Percentiles rank a stretch among this genome's conserved stretches.
phyloP scores from a whole-genome alignment of 2,329 filamentous ascomycete genomes.

The Berkeleyomyces basicola region DNA sequence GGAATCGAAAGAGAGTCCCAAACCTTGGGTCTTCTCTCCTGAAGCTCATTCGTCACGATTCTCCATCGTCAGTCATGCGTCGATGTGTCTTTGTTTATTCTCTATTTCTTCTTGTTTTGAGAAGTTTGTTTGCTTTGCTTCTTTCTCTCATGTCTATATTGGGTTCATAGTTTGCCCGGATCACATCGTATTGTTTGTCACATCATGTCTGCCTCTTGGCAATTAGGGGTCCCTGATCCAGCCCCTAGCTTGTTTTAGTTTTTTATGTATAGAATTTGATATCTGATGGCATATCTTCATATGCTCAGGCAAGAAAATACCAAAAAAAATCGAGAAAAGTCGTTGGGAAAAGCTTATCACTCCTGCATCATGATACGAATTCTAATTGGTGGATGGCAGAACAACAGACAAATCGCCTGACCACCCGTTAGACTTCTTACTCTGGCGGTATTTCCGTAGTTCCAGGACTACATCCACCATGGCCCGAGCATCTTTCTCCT shows the following conservation, averaged over 20 bases:
- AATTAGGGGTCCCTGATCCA: slow-evolving; percentile 11
- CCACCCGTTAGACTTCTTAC: not conserved
- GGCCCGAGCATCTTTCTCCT: not conserved
- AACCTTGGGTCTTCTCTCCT: not conserved
- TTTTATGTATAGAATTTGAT: slow-evolving; percentile 11
- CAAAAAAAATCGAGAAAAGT: not conserved
- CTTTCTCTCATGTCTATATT: not conserved
- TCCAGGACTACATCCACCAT: slow-evolving; percentile 9
- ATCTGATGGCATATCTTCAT: slow-evolving; percentile 7
- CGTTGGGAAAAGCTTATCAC: not conserved
- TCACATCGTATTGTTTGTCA: slow-evolving; percentile 12
- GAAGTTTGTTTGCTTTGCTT: not conserved
- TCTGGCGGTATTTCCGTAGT: not conserved
- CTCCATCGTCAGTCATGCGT: not conserved
- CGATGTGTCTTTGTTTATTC: not conserved
- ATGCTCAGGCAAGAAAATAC: slow-evolving; percentile 5
- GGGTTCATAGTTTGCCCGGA: slow-evolving; percentile 9
- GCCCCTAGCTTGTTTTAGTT: slow-evolving; percentile 7
- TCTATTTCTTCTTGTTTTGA: not conserved
- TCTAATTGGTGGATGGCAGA: not conserved
- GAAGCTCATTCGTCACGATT: slow-evolving; percentile 3
- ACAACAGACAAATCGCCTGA: slow-evolving; percentile 2
- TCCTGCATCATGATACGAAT: not conserved
- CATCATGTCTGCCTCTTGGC: slow-evolving; percentile 13
- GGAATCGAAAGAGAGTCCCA: not conserved